Conservation (phyloP, 768 basidiomycete genomes). For the Postia placenta region DNA sequence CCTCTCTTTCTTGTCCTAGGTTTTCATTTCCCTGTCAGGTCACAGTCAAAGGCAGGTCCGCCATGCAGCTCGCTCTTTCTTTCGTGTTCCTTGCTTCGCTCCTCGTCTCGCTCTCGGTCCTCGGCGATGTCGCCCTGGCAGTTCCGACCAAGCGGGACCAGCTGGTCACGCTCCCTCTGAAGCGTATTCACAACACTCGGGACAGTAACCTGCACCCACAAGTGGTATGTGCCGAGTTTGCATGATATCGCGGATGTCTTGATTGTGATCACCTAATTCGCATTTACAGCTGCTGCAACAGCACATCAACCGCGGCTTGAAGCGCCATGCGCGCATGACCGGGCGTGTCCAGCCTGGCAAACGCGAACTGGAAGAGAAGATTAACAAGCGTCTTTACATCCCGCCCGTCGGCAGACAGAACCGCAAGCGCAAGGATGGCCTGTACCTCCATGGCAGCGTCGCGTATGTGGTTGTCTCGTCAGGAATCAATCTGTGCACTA, state of each 20-base stretch:
- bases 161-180: slow-evolving; percentile 37
- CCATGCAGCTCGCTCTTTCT: slow-evolving; percentile 51
- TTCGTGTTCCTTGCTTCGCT: slow-evolving; percentile 51
- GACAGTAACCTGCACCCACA: slow-evolving; percentile 33
- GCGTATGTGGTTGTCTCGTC: neutral
- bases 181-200: slow-evolving; percentile 26
- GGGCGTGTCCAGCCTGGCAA: slow-evolving; percentile 47
- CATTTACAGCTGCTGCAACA: slow-evolving; percentile 54
- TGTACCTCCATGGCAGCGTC: neutral
- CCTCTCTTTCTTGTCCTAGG: slow-evolving; percentile 18
- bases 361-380: slow-evolving; percentile 37
- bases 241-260: neutral
- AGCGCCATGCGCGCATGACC: slow-evolving; percentile 65
- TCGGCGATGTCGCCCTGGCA: slow-evolving; percentile 37
- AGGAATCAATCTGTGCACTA: no score
- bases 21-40: slow-evolving; percentile 17
- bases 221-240: slow-evolving; percentile 36
- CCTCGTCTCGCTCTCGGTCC: slow-evolving; percentile 34
- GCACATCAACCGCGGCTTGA: slow-evolving; percentile 58
- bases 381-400: slow-evolving; percentile 36
- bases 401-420: slow-evolving; percentile 23
- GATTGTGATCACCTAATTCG: neutral
- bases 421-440: slow-evolving; percentile 9
- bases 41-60: slow-evolving; percentile 21
- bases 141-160: slow-evolving; percentile 31